Evolutionary conservation across 148 eudicot genomes (phyloP).

Genomic region (Beta vulgaris): DNA sequence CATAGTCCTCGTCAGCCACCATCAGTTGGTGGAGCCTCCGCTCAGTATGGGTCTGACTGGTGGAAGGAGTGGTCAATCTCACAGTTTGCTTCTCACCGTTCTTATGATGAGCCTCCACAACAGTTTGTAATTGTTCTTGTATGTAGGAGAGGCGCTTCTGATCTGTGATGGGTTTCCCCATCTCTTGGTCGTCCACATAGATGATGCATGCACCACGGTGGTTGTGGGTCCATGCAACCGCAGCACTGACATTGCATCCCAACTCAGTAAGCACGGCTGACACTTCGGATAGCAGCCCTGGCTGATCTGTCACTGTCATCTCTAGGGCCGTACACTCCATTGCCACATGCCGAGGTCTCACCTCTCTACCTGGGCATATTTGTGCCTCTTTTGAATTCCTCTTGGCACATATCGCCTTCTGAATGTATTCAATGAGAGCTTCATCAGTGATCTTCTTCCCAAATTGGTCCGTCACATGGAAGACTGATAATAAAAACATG

Average conservation of each 20-base stretch:
- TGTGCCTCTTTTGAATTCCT: conserved; percentile 34
- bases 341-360: conserved; percentile 35
- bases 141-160: conserved; percentile 38
- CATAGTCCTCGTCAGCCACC: conserved; percentile 59
- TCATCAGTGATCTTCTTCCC: conserved; percentile 80
- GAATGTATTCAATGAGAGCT: conserved; percentile 58
- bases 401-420: conserved; percentile 44
- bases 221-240: conserved; percentile 84
- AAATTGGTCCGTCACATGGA: conserved; percentile 83
- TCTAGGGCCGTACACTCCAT: conserved; percentile 59
- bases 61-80: conserved; percentile 36
- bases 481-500: conserved; percentile 54
- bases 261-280: conserved; percentile 64
- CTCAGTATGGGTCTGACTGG: conserved; percentile 55
- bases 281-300: conserved; percentile 80
- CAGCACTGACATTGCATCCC: conserved; percentile 61
- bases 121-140: conserved; percentile 57
- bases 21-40: conserved; percentile 88
- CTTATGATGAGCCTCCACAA: conserved; percentile 63
- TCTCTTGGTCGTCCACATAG: conserved; percentile 47
- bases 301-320: conserved; percentile 70
- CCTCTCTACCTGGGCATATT: conserved; percentile 14
- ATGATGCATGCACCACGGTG: conserved; percentile 68
- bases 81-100: conserved; percentile 52
- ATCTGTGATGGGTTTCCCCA: conserved; percentile 40